Conservation (phyloP, 495 filamentous ascomycete genomes). For the Talaromyces ruber region DNA sequence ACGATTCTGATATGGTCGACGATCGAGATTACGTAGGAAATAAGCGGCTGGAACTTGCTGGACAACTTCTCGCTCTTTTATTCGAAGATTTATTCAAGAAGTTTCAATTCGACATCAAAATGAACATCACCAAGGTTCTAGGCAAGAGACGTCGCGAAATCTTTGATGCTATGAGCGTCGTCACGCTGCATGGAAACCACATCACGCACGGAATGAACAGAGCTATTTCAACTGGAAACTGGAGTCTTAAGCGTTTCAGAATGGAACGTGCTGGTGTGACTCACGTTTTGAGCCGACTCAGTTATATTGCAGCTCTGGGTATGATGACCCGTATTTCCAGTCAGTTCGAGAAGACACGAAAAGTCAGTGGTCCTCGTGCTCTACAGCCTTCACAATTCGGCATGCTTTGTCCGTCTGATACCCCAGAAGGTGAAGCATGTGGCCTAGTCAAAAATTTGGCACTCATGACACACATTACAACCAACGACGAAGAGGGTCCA, state of each 20-base stretch:
- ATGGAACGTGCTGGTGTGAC: conserved; percentile 98
- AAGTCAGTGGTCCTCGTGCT: conserved; percentile 89
- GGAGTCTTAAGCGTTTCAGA: conserved; percentile 92
- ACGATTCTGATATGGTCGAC: conserved; percentile 80
- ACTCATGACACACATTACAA: conserved; percentile 98
- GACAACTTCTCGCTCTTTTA: conserved; percentile 86
- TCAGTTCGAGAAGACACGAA: conserved; percentile 97
- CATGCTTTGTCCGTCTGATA: conserved; percentile 95
- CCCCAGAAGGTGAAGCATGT: conserved; percentile 96
- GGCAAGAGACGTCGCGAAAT: conserved; percentile 78
- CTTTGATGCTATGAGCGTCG: conserved; percentile 74
- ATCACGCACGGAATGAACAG: conserved; percentile 89
- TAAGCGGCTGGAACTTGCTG: conserved; percentile 88
- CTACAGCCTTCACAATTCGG: conserved; percentile 96
- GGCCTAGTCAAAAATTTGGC: conserved; percentile 97
- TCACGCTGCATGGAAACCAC: conserved; percentile 65
- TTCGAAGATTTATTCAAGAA: conserved; percentile 98
- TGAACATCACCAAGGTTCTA: conserved; percentile 85
- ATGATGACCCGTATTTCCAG: conserved; percentile 99
- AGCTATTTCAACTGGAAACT: conserved; percentile 94
- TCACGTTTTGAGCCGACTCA: conserved; percentile 89
- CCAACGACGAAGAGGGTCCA: conserved; percentile 83
- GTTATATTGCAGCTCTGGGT: conserved; percentile 94
- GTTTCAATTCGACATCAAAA: conserved; percentile 77
- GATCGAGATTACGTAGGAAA: conserved; percentile 98